These are phyloP conservation scores for Aspergillus sp. DNA, from an alignment of 2,329 filamentous ascomycete species.

Conservation along the genomic window DNA sequence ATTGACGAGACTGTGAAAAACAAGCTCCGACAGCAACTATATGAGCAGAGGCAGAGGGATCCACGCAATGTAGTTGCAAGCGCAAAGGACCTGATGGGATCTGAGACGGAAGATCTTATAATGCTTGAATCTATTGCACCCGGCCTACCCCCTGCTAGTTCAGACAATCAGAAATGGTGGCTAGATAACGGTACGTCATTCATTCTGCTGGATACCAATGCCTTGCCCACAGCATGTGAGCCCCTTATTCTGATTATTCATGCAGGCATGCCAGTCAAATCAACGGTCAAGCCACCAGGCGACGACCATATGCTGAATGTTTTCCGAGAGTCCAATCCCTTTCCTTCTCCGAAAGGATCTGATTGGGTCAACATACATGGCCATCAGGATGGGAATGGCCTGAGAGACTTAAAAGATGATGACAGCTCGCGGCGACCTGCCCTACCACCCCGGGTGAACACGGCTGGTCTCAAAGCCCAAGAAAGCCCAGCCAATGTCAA, in stretches of 20 bases:
- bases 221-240: too few species aligned
- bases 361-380: slow-evolving; percentile 68
- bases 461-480: background rate
- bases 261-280: slow-evolving; percentile 68
- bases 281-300: slow-evolving; percentile 65
- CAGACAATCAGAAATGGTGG: slow-evolving; percentile 64
- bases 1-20: slow-evolving; percentile 74
- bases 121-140: slow-evolving; percentile 81
- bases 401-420: background rate
- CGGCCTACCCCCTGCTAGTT: slow-evolving; percentile 64
- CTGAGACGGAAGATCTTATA: slow-evolving; percentile 70
- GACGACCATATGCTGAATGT: slow-evolving; percentile 67
- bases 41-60: slow-evolving; percentile 63
- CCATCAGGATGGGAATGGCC: background rate
- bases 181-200: slow-evolving; percentile 53
- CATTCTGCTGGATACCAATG: slow-evolving; percentile 5
- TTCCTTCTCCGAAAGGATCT: slow-evolving; percentile 67
- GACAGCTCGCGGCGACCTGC: slow-evolving; percentile 17
- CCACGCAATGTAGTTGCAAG: slow-evolving; percentile 50
- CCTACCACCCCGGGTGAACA: slow-evolving; percentile 19
- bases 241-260: background rate
- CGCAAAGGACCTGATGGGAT: slow-evolving; percentile 19
- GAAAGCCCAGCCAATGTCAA: too few species aligned
- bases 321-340: slow-evolving; percentile 74
- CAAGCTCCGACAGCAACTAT: slow-evolving; percentile 69